Percentiles rank a stretch among this genome's conserved stretches.
Evolutionary conservation across 192 early-diverging fungal genomes (phyloP).

Genomic region (Chytriomyces confervae): DNA sequence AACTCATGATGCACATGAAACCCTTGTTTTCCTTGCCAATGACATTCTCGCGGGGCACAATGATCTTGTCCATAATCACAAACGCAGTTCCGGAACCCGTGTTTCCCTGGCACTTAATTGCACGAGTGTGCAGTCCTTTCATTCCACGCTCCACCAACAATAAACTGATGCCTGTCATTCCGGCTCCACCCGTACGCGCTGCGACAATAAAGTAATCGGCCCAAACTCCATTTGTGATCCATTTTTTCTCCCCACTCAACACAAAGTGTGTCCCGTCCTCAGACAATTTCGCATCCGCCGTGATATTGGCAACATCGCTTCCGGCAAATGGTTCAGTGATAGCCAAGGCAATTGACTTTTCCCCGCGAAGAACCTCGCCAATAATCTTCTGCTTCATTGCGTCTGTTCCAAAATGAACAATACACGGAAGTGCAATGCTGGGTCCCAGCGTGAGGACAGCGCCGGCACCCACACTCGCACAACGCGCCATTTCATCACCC

Average conservation of each 20-base stretch:
- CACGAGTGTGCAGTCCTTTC: slow-evolving; percentile 67
- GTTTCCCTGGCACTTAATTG: slow-evolving; percentile 77
- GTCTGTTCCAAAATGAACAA: slow-evolving; percentile 68
- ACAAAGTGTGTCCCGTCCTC: slow-evolving; percentile 65
- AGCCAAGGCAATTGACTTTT: slow-evolving; percentile 72
- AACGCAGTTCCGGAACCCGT: slow-evolving; percentile 77
- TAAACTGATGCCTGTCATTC: slow-evolving; percentile 74
- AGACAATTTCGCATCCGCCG: slow-evolving; percentile 58
- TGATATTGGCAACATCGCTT: slow-evolving; percentile 73
- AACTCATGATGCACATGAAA: slow-evolving; percentile 71
- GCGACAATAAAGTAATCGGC: slow-evolving; percentile 80
- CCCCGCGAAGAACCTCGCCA: slow-evolving; percentile 62
- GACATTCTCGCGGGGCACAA: slow-evolving; percentile 72
- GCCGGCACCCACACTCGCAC: slow-evolving; percentile 29
- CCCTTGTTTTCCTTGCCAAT: slow-evolving; percentile 80
- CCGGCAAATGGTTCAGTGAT: slow-evolving; percentile 71
- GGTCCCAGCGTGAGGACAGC: slow-evolving; percentile 64
- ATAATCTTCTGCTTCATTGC: slow-evolving; percentile 67
- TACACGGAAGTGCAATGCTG: slow-evolving; percentile 73
- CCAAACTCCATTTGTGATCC: slow-evolving; percentile 71
- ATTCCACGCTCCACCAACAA: slow-evolving; percentile 70
- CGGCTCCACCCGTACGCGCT: slow-evolving; percentile 72
- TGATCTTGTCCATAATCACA: slow-evolving; percentile 74
- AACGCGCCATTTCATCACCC: slow-evolving; percentile 33
- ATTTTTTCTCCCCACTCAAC: slow-evolving; percentile 76